Percentiles rank a stretch among this genome's conserved stretches.
Evolutionary conservation across 2,329 filamentous ascomycete species (phyloP).

Genomic region (Apiospora koreana): DNA sequence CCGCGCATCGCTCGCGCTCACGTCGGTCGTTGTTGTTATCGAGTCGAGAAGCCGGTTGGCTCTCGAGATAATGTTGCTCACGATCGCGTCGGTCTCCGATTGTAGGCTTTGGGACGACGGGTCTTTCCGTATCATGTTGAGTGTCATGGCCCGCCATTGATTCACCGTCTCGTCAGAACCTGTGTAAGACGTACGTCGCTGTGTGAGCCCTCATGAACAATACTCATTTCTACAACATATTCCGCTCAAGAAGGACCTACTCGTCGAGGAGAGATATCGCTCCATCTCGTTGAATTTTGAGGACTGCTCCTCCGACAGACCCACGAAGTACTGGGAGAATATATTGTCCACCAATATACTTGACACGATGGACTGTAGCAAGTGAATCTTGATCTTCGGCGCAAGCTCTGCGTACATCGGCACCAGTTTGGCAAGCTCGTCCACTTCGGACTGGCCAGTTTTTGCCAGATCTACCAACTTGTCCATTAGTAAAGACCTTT

Average conservation of each 20-base stretch:
- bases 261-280: conserved; percentile 42
- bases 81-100: conserved; percentile 43
- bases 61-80: conserved; percentile 44
- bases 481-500: conserved; percentile 1
- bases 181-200: conserved; percentile 29
- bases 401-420: conserved; percentile 60
- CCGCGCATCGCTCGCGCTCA: conserved; percentile 41
- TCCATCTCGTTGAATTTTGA: conserved; percentile 52
- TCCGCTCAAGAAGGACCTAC: conserved; percentile 30
- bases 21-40: conserved; percentile 40
- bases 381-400: conserved; percentile 56
- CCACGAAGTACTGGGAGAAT: conserved; percentile 65
- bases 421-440: conserved; percentile 43
- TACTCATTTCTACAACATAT: too few species aligned
- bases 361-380: conserved; percentile 64
- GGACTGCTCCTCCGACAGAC: conserved; percentile 56
- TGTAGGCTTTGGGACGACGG: conserved; percentile 44
- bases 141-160: conserved; percentile 67
- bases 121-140: conserved; percentile 59
- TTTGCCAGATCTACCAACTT: not conserved
- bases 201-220: not conserved
- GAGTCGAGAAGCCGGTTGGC: conserved; percentile 52
- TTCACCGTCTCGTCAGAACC: conserved; percentile 57
- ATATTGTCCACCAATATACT: conserved; percentile 60
- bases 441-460: not conserved